phyloP scores from a whole-genome alignment of 1,139 yeast species.

The Suzukiozyma palmioleophila region DNA sequence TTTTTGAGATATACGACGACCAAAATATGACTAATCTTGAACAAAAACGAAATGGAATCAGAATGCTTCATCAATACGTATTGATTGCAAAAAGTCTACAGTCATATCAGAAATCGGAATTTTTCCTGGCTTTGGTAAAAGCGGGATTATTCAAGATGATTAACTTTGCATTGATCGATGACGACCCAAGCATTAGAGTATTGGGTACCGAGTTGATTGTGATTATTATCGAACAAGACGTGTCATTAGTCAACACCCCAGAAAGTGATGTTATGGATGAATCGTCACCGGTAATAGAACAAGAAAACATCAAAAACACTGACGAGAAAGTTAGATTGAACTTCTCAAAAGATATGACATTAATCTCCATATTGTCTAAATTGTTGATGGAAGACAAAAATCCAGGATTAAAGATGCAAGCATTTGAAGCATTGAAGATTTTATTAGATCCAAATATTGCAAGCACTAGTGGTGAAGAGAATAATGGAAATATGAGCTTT shows the following conservation, averaged over 20 bases:
- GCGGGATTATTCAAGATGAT: slow-evolving; percentile 70
- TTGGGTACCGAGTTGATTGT: slow-evolving; percentile 81
- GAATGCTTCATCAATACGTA: slow-evolving; percentile 76
- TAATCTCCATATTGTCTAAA: slow-evolving; percentile 56
- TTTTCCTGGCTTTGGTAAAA: slow-evolving; percentile 60
- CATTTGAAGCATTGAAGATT: slow-evolving; percentile 75
- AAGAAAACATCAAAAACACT: slow-evolving; percentile 16
- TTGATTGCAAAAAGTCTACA: slow-evolving; percentile 69
- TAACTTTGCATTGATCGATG: slow-evolving; percentile 62
- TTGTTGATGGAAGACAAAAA: slow-evolving; percentile 61
- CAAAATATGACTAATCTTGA: slow-evolving; percentile 13
- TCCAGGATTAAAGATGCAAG: slow-evolving; percentile 75
- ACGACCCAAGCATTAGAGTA: slow-evolving; percentile 49
- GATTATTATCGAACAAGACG: slow-evolving; percentile 81
- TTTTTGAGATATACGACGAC: slow-evolving; percentile 51
- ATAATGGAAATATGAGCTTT: background rate
- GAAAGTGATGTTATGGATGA: slow-evolving; percentile 16
- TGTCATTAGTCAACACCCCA: slow-evolving; percentile 52
- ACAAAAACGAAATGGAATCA: slow-evolving; percentile 64
- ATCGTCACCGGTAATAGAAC: background rate
- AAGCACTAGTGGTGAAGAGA: slow-evolving; percentile 2
- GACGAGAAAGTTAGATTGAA: slow-evolving; percentile 23
- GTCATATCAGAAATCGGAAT: slow-evolving; percentile 56
- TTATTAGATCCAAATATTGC: slow-evolving; percentile 59
- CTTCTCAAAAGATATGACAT: slow-evolving; percentile 55